Conservation (phyloP, 148 eudicot species). For the Chenopodium quinoa region DNA sequence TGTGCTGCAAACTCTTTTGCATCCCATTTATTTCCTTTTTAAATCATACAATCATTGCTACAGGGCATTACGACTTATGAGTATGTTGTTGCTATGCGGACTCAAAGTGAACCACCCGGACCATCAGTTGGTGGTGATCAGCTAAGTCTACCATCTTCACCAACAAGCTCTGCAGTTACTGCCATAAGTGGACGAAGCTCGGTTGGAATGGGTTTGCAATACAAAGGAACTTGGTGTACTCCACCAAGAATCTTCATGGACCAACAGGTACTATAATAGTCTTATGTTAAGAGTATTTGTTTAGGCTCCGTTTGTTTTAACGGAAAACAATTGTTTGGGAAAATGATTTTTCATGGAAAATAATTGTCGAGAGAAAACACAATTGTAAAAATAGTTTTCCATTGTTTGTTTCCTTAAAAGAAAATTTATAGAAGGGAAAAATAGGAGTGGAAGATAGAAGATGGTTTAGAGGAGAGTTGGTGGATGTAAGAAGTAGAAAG, state of each 20-base stretch:
- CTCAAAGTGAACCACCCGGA: constrained; percentile 86
- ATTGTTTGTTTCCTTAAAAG: no score
- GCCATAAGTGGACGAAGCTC: constrained; percentile 89
- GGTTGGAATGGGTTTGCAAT: constrained; percentile 68
- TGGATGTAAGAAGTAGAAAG: no score
- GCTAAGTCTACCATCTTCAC: constrained; percentile 76
- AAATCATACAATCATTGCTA: constrained; percentile 6
- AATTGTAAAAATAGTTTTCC: no score
- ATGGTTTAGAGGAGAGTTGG: no score
- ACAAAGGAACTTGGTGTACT: constrained; percentile 96
- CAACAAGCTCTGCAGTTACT: constrained; percentile 87
- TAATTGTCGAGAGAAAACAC: no score
- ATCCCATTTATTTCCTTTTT: background rate
- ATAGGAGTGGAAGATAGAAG: no score
- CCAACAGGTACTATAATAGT: constrained; percentile 53
- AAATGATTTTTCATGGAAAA: no score
- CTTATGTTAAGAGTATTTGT: background rate
- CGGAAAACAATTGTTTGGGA: no score
- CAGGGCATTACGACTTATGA: constrained; percentile 96
- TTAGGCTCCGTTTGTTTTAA: no score
- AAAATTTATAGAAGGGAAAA: no score
- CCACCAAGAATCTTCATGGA: constrained; percentile 93
- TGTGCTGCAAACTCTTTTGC: background rate
- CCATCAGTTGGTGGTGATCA: constrained; percentile 79
- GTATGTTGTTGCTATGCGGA: constrained; percentile 90